Evolutionary conservation across 352 stramenopile species (phyloP).

Genomic region (Phytophthora ohioensis): DNA sequence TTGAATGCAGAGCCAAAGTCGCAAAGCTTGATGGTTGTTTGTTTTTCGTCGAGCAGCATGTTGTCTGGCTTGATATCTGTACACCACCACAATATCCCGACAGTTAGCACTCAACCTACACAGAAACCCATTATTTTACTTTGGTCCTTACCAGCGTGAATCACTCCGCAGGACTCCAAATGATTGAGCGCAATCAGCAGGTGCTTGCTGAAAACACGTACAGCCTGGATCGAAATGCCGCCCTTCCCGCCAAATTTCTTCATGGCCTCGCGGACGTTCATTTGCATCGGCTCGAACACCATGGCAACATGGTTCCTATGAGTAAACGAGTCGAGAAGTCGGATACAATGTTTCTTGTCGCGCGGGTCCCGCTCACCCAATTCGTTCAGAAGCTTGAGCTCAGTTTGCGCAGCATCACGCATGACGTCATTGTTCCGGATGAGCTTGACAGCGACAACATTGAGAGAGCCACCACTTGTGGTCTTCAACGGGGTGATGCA

Average conservation of each 20-base stretch:
- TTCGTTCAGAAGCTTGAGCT: constrained; percentile 84
- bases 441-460: constrained; percentile 87
- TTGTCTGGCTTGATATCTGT: constrained; percentile 98
- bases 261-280: constrained; percentile 96
- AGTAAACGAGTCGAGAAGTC: constrained; percentile 87
- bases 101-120: constrained; percentile 10
- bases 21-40: constrained; percentile 96
- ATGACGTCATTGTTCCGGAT: constrained; percentile 99
- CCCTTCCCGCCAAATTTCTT: constrained; percentile 90
- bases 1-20: constrained; percentile 99
- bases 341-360: constrained; percentile 89
- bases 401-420: constrained; percentile 93
- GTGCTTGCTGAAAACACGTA: constrained; percentile 86
- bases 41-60: constrained; percentile 96
- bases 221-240: constrained; percentile 86
- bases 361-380: constrained; percentile 73
- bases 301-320: constrained; percentile 96
- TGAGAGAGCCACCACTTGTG: constrained; percentile 9
- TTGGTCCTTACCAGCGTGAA: constrained; percentile 89
- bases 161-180: constrained; percentile 80
- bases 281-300: constrained; percentile 97
- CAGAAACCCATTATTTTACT: constrained; percentile 3
- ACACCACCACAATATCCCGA: constrained; percentile 7
- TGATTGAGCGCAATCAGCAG: constrained; percentile 83
- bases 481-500: constrained; percentile 51